These are phyloP conservation scores for Glebionis coronaria DNA, from an alignment of 129 eudicot genomes.

Conservation along the genomic window DNA sequence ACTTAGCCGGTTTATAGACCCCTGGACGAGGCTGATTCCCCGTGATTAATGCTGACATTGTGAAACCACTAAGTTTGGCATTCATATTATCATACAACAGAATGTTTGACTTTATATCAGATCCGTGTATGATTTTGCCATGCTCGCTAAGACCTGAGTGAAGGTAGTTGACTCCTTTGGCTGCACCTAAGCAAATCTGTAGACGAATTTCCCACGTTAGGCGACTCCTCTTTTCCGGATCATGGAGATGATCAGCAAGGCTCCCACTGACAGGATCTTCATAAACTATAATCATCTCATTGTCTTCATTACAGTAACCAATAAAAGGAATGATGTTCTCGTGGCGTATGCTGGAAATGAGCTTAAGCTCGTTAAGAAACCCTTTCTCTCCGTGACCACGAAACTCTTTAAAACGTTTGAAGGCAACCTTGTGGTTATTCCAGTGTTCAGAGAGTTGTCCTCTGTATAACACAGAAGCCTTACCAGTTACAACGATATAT, in stretches of 20 bases:
- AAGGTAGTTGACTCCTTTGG: background rate
- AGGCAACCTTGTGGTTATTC: no score
- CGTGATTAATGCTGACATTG: no score
- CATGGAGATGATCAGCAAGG: slow-evolving; percentile 3
- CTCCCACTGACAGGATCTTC: background rate
- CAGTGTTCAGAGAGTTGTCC: no score
- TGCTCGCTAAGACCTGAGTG: background rate
- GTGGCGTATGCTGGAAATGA: background rate
- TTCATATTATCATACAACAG: no score
- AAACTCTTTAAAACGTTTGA: no score
- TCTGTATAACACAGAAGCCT: no score
- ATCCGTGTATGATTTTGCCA: background rate
- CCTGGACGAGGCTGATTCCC: no score
- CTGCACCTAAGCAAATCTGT: background rate
- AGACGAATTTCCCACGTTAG: background rate
- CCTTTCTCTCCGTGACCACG: background rate
- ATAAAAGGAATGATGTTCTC: background rate
- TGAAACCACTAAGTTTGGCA: no score
- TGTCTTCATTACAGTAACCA: no score
- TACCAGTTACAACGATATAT: no score
- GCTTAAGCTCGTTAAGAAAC: background rate
- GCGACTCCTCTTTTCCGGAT: background rate
- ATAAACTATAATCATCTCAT: background rate
- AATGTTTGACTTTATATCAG: no score
- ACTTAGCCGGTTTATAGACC: no score